phyloP scores from a whole-genome alignment of 2,329 filamentous ascomycete species.

The Hymenoscyphus albidus region DNA sequence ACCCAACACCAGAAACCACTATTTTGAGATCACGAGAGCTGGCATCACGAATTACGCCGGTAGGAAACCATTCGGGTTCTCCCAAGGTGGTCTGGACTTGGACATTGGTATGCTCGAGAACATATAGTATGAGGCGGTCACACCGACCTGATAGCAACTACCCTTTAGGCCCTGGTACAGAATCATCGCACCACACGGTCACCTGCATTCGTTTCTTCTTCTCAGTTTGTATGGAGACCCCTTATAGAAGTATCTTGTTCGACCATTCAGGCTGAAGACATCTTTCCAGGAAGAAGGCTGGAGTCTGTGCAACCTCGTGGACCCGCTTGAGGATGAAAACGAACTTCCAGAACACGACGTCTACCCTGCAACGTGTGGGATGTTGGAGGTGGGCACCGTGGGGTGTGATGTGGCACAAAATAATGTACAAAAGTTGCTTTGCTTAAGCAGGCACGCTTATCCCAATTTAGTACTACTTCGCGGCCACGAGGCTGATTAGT shows the following conservation, averaged over 20 bases:
- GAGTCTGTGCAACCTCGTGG: slow-evolving; percentile 19
- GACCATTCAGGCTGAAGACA: slow-evolving; percentile 20
- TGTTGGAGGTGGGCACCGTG: background rate
- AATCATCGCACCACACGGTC: slow-evolving; percentile 14
- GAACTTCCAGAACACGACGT: slow-evolving; percentile 11
- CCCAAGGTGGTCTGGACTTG: background rate
- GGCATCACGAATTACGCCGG: background rate
- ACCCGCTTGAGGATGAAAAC: slow-evolving; percentile 4
- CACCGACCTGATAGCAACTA: background rate
- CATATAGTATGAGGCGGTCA: background rate
- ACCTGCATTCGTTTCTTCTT: slow-evolving; percentile 13
- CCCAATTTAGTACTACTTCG: background rate
- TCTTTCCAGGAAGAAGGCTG: slow-evolving; percentile 20
- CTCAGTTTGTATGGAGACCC: background rate
- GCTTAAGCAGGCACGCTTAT: slow-evolving; percentile 16
- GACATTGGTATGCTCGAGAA: background rate
- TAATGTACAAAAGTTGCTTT: background rate
- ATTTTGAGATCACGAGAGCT: background rate
- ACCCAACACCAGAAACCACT: background rate
- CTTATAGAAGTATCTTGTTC: background rate
- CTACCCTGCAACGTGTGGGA: slow-evolving; percentile 7
- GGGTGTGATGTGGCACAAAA: slow-evolving; percentile 1
- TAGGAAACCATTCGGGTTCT: background rate
- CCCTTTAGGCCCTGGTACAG: background rate
- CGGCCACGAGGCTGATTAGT: slow-evolving; percentile 17